phyloP scores from a whole-genome alignment of 2,329 filamentous ascomycete species.

The Dendryphion nanum region DNA sequence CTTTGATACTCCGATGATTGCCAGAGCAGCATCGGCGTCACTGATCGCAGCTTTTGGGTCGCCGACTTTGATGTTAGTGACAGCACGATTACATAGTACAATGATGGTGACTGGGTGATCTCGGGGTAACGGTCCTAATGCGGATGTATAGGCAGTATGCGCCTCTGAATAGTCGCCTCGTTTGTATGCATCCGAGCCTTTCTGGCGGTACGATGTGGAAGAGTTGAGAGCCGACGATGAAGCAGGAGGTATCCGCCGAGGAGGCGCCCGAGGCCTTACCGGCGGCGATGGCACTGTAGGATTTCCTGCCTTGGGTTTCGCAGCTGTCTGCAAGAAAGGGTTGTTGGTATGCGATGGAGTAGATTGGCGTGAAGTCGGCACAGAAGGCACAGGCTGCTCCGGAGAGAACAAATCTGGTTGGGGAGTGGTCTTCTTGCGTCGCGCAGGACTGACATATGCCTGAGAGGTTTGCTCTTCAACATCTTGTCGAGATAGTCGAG shows the following conservation, averaged over 20 bases:
- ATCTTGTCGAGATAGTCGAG: slow-evolving; percentile 68
- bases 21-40: slow-evolving; percentile 79
- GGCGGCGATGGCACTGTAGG: slow-evolving; percentile 40
- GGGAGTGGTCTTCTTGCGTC: slow-evolving; percentile 68
- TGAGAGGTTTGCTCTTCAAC: slow-evolving; percentile 79
- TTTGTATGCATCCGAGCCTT: slow-evolving; percentile 88
- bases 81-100: slow-evolving; percentile 85
- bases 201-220: slow-evolving; percentile 74
- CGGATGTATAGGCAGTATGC: slow-evolving; percentile 76
- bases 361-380: slow-evolving; percentile 26
- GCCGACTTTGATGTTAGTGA: slow-evolving; percentile 88
- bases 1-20: slow-evolving; percentile 73
- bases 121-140: slow-evolving; percentile 70
- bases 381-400: slow-evolving; percentile 22
- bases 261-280: slow-evolving; percentile 49
- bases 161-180: slow-evolving; percentile 88
- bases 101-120: slow-evolving; percentile 82
- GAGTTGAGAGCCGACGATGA: slow-evolving; percentile 68
- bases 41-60: slow-evolving; percentile 83
- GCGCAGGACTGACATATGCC: slow-evolving; percentile 82
- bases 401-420: slow-evolving; percentile 60
- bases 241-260: slow-evolving; percentile 64
- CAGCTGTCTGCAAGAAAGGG: slow-evolving; percentile 34
- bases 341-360: slow-evolving; percentile 39
- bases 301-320: slow-evolving; percentile 26